Evolutionary conservation across 768 basidiomycete genomes (phyloP).

Genomic region (Daedalea quercina): DNA sequence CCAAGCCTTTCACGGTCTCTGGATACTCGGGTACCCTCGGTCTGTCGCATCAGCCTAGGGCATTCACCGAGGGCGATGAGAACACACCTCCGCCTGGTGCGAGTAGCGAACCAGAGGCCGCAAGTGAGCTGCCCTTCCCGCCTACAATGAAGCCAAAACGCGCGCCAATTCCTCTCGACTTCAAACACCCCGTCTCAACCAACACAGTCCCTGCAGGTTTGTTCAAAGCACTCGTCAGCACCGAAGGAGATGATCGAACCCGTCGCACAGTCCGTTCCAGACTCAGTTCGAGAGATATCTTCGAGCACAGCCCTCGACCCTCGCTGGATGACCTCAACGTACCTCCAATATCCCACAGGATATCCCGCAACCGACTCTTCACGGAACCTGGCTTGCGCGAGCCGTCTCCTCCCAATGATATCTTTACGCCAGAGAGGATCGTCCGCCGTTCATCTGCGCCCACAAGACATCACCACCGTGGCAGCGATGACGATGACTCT

Average conservation of each 20-base stretch:
- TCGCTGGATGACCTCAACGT: slow-evolving; percentile 76
- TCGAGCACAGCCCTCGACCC: slow-evolving; percentile 49
- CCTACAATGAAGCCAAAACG: slow-evolving; percentile 42
- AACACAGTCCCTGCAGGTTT: slow-evolving; percentile 82
- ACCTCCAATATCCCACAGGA: slow-evolving; percentile 58
- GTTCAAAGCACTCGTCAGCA: slow-evolving; percentile 70
- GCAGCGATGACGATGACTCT: slow-evolving; percentile 31
- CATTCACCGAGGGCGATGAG: slow-evolving; percentile 19
- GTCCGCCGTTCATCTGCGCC: slow-evolving; percentile 28
- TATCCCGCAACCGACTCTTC: slow-evolving; percentile 46
- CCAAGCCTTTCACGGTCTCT: slow-evolving; percentile 62
- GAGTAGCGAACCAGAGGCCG: slow-evolving; percentile 3
- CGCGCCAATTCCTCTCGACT: slow-evolving; percentile 76
- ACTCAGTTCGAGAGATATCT: slow-evolving; percentile 66
- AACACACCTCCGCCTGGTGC: slow-evolving; percentile 1
- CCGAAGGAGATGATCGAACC: slow-evolving; percentile 53
- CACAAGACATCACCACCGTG: slow-evolving; percentile 37
- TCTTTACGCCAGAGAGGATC: slow-evolving; percentile 32
- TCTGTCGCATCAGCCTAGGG: slow-evolving; percentile 6
- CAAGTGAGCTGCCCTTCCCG: slow-evolving; percentile 27
- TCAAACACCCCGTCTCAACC: slow-evolving; percentile 53
- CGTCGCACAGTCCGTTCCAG: slow-evolving; percentile 70
- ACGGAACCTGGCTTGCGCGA: slow-evolving; percentile 48
- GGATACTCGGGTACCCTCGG: slow-evolving; percentile 38
- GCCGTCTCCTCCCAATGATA: slow-evolving; percentile 25